Percentiles rank a stretch among this genome's conserved stretches.
phyloP scores from a whole-genome alignment of 805 yeast genomes.

The Kazachstania viticola region DNA sequence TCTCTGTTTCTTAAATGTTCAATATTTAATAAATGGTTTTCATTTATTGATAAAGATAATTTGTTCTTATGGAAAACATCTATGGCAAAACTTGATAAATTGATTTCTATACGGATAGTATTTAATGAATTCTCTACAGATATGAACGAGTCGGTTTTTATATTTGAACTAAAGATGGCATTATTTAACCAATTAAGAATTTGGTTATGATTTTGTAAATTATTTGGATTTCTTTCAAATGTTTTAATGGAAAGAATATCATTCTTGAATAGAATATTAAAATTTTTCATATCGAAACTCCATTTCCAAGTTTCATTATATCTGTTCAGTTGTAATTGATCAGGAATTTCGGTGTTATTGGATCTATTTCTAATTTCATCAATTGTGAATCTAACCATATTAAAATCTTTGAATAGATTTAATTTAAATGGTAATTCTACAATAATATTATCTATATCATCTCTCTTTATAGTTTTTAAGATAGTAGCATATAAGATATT shows the following conservation, averaged over 20 bases:
- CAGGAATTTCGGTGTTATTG: slow-evolving; percentile 8
- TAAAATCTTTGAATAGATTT: slow-evolving; percentile 39
- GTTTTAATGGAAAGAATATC: slow-evolving; percentile 10
- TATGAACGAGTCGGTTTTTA: neutral
- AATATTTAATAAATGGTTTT: slow-evolving; percentile 56
- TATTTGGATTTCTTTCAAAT: too few species aligned
- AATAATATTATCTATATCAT: slow-evolving; percentile 24
- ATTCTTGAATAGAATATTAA: slow-evolving; percentile 11
- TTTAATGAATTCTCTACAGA: slow-evolving; percentile 5
- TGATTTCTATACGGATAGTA: slow-evolving; percentile 34
- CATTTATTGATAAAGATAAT: slow-evolving; percentile 51
- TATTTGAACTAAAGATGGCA: neutral
- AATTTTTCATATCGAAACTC: slow-evolving; percentile 33
- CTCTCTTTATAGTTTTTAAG: slow-evolving; percentile 30
- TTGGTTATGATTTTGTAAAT: neutral
- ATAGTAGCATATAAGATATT: slow-evolving; percentile 36
- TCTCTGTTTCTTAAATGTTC: slow-evolving; percentile 62
- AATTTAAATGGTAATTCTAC: slow-evolving; percentile 46
- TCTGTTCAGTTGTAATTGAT: slow-evolving; percentile 34
- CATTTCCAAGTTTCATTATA: slow-evolving; percentile 49
- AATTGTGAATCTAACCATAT: slow-evolving; percentile 47
- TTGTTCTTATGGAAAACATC: slow-evolving; percentile 35
- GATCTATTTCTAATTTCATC: slow-evolving; percentile 47
- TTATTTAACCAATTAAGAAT: neutral
- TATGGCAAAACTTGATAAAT: slow-evolving; percentile 29